Percentiles rank a stretch among this genome's conserved stretches.
Conservation (phyloP, 2,329 filamentous ascomycete species). For the Diaporthe citri region DNA sequence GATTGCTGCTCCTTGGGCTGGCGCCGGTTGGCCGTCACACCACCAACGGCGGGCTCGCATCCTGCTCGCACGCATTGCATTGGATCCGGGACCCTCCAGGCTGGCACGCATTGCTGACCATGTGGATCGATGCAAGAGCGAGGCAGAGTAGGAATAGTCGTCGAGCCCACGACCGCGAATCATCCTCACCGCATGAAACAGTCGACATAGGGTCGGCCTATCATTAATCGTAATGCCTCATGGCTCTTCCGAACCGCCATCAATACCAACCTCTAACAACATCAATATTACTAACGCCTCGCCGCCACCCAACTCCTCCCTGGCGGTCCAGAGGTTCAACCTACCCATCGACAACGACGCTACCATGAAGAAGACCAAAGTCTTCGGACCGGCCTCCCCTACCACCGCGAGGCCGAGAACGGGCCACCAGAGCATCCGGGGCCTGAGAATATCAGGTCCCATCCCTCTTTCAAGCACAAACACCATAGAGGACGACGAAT, state of each 20-base stretch:
- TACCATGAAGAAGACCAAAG: conserved; percentile 40
- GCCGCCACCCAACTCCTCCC: conserved; percentile 25
- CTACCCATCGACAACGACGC: conserved; percentile 13
- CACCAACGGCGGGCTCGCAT: conserved; percentile 35
- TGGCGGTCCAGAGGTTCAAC: conserved; percentile 27
- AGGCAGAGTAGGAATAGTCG: conserved; percentile 40
- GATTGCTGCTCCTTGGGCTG: conserved; percentile 41
- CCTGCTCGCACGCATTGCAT: conserved; percentile 36
- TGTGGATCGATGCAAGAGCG: conserved; percentile 44
- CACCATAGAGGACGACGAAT: conserved; percentile 65
- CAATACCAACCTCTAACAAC: conserved; percentile 41
- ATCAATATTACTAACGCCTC: conserved; percentile 31
- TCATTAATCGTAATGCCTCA: conserved; percentile 43
- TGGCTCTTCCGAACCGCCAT: conserved; percentile 44
- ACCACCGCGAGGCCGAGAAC: conserved; percentile 56
- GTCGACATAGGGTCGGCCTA: conserved; percentile 39
- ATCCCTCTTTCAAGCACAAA: conserved; percentile 64
- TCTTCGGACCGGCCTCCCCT: conserved; percentile 44
- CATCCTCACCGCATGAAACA: conserved; percentile 43
- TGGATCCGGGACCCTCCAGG: conserved; percentile 24
- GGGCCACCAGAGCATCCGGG: conserved; percentile 63
- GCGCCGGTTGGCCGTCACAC: conserved; percentile 39
- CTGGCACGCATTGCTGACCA: conserved; percentile 48
- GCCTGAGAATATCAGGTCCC: conserved; percentile 69
- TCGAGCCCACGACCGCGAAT: conserved; percentile 30